A percentile compares a stretch with the other conserved stretches of the same genome.
These are phyloP conservation scores for Trichoderma koningii DNA, from an alignment of 2,329 filamentous ascomycete species.

Conservation along the genomic window DNA sequence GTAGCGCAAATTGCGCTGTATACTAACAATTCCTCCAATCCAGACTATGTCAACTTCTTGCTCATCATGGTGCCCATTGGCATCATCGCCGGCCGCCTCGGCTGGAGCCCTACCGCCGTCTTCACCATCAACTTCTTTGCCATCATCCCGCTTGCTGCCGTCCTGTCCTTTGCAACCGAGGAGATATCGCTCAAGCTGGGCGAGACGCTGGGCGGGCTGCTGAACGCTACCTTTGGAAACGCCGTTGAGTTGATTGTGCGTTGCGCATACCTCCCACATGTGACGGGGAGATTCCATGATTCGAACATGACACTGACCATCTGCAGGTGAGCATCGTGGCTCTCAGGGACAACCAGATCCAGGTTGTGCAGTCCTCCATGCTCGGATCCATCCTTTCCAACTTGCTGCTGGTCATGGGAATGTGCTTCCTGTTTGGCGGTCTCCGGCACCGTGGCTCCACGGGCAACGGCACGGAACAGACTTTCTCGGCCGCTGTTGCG, in stretches of 20 bases:
- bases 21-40: not conserved
- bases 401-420: constrained; percentile 81
- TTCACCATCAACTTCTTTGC: constrained; percentile 81
- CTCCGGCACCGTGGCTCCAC: constrained; percentile 60
- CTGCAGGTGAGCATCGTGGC: constrained; percentile 88
- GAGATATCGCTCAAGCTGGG: constrained; percentile 73
- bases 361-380: constrained; percentile 98
- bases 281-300: too few relatives aligned
- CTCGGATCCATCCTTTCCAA: constrained; percentile 94
- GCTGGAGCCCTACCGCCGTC: constrained; percentile 66
- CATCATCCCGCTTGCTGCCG: constrained; percentile 73
- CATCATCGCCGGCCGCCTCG: constrained; percentile 63
- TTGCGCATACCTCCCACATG: not conserved
- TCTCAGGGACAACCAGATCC: constrained; percentile 79
- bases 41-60: constrained; percentile 65
- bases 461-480: constrained; percentile 65
- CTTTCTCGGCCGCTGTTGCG: constrained; percentile 74
- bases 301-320: constrained; percentile 9
- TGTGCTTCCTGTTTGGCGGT: constrained; percentile 77
- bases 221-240: constrained; percentile 79
- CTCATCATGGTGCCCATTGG: constrained; percentile 75
- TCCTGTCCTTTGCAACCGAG: constrained; percentile 76
- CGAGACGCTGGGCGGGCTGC: constrained; percentile 70
- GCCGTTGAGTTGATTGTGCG: constrained; percentile 76
- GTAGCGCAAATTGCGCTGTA: not conserved